Percentiles rank a stretch among this genome's conserved stretches.
These are phyloP conservation scores for Patellaria atrata DNA, from an alignment of 495 filamentous ascomycete species.

Conservation along the genomic window DNA sequence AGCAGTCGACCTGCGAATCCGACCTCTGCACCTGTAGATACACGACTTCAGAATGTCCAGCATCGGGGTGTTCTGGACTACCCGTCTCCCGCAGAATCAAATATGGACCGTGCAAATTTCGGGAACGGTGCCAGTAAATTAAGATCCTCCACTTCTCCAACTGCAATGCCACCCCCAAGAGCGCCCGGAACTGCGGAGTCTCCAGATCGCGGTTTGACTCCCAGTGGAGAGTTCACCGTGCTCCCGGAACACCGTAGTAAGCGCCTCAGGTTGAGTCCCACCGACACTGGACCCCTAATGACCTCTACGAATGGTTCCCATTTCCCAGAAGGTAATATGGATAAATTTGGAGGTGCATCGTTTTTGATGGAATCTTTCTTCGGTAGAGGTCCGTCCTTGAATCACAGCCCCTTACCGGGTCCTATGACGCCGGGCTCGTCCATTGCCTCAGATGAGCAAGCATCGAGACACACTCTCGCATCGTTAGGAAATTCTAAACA, in stretches of 20 bases:
- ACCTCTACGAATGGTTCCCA: too few relatives aligned
- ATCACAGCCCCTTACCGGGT: constrained; percentile 15
- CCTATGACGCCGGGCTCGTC: constrained; percentile 18
- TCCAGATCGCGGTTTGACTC: too few relatives aligned
- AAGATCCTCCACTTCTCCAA: constrained; percentile 12
- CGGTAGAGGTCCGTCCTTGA: constrained; percentile 16
- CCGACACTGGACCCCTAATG: too few relatives aligned
- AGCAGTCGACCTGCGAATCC: constrained; percentile 4
- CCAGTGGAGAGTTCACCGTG: constrained; percentile 1
- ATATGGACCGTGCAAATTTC: constrained; percentile 7
- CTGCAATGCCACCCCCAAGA: constrained; percentile 17
- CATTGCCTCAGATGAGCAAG: constrained; percentile 14
- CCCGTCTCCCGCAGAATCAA: constrained; percentile 10
- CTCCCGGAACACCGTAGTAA: constrained; percentile 2
- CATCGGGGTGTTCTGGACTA: constrained; percentile 11
- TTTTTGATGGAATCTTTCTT: too few relatives aligned
- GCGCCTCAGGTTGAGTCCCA: constrained; percentile 14
- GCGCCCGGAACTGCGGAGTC: too few relatives aligned
- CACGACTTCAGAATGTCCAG: constrained; percentile 7
- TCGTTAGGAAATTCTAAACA: too few relatives aligned
- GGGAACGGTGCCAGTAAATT: constrained; percentile 1
- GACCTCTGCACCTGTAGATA: constrained; percentile 11
- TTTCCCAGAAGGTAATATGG: too few relatives aligned
- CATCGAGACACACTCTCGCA: constrained; percentile 1
- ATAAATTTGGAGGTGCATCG: too few relatives aligned